Base-by-base conservation (phyloP, 331 rosid genomes). In the Cydonia oblonga region DNA sequence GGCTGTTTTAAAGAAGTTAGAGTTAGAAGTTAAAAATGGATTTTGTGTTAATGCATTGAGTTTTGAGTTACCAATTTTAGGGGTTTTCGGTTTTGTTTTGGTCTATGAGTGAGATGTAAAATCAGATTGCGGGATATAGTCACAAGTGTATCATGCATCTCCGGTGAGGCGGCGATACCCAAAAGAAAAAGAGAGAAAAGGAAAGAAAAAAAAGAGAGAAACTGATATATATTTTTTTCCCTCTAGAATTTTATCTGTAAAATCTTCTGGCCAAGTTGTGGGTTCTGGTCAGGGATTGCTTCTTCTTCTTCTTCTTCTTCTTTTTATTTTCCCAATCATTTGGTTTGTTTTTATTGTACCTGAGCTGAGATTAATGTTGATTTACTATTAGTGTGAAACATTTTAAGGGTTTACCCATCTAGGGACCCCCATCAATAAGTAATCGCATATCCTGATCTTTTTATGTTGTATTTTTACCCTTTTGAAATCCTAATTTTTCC, bases 61-160 rank as follows among this genome's bases (percentile, higher is more conserved):
- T 87, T 89, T 86, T 84, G 82, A 81, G 88, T 86, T 85, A 75
- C 81, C 42, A 59, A 28, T 68, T 76, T 83, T 89, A 84, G 42
- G 86, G 77, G 30, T 86, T 86, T 79, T 38, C 42, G 42, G 42
- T 38, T 38, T 81, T 61, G 81, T 74, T 85, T 87, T 73, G 91
- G 84, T 85, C 84, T 85, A 76, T 81, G 93, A 91, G 92, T 91
- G 96, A 87, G 96, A 89, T 89, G 93, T 91, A 89, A 86, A 91
- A 89, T 84, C 96, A 86, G 88, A 86, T 91, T 87, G 89, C 96
- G 91, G 93, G 89, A 89, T 89, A 86, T 89, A 91, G 91, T 80
- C 82, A 80, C 84, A 89, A 83, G 90, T 86, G 91, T 91, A 86
- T 84, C 90, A 85, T 89, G 96, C 97, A 81, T 89, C 97, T 81